Base-by-base conservation (phyloP, 305 asterid genomes). In the Withania somnifera region DNA sequence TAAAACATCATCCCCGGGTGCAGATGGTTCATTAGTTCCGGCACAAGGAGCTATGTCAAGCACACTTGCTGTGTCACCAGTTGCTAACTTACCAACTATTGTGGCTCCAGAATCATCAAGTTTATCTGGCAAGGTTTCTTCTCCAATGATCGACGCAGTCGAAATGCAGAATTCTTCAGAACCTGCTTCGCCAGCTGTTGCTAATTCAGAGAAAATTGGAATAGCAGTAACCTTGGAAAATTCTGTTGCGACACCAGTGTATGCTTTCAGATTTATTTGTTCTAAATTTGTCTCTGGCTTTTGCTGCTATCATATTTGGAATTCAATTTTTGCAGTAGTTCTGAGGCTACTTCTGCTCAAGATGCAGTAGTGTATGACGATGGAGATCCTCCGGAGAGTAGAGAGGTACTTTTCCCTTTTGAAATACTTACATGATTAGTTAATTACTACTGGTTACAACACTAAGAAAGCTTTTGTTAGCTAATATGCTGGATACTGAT, bases 21-120 rank as follows among this genome's bases (percentile, higher is more conserved):
- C 79, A 64, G 88, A 89, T 67, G 85, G 86, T 78, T 83, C 90
- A 85, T 84, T 88, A 76, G 83, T 79, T 20, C 42, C 69, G 6
- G 84, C 86, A 84, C 91, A 88, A 81, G 86, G 83, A 26, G 87
- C 83, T 38, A 87, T 56, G 78, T 79, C 94, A 78, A 95, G 93
- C 87, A 94, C 95, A 75, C 80, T 82, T 86, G 85, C 90, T 20
- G 92, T 81, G 84, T 86, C 90, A 83, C 89, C 91, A 71, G 87
- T 84, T 67, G 91, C 73, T 86, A 83, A 84, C 80, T 85, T 87
- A 36, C 93, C 88, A 30, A 84, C 83, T 82, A 85, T 81, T 30
- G 84, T 40, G 82, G 54, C 86, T 83, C 82, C 93, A 86, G 92
- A 81, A 80, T 78, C 89, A 82, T 85, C 95, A 68, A 71, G 85